Conservation (phyloP, 805 yeast genomes). For the Yarrowia sp. region DNA sequence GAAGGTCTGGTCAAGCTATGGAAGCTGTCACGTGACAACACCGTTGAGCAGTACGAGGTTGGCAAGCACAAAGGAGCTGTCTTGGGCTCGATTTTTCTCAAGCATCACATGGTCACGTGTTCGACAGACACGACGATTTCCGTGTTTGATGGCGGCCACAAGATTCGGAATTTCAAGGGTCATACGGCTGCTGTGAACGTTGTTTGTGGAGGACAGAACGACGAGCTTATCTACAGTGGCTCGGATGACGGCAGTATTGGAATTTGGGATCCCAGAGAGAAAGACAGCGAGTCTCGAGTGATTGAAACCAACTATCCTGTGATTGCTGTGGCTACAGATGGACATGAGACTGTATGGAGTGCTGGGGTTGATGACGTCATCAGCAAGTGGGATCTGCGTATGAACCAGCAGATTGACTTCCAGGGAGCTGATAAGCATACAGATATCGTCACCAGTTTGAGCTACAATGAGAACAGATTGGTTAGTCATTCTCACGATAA, state of each 20-base stretch:
- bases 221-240: slow-evolving; percentile 57
- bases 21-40: slow-evolving; percentile 40
- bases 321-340: slow-evolving; percentile 57
- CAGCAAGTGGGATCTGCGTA: slow-evolving; percentile 64
- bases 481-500: slow-evolving; percentile 65
- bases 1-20: slow-evolving; percentile 35
- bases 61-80: slow-evolving; percentile 70
- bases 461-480: slow-evolving; percentile 57
- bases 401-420: slow-evolving; percentile 44
- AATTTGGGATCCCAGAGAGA: slow-evolving; percentile 73
- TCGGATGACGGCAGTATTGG: slow-evolving; percentile 69
- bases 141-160: slow-evolving; percentile 64
- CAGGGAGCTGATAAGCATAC: slow-evolving; percentile 58
- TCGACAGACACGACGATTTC: slow-evolving; percentile 70
- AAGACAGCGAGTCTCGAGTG: slow-evolving; percentile 52
- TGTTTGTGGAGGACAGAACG: slow-evolving; percentile 52
- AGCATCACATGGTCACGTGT: slow-evolving; percentile 58
- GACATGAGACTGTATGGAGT: slow-evolving; percentile 57
- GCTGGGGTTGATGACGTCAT: slow-evolving; percentile 75
- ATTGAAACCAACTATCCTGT: slow-evolving; percentile 62
- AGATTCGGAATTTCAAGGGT: slow-evolving; percentile 61
- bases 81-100: slow-evolving; percentile 64
- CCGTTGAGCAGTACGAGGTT: slow-evolving; percentile 56
- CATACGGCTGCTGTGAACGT: slow-evolving; percentile 65
- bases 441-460: slow-evolving; percentile 63